These are phyloP conservation scores for Apiotrichum sp. DNA, from an alignment of 1,284 basidiomycete species.

Conservation along the genomic window DNA sequence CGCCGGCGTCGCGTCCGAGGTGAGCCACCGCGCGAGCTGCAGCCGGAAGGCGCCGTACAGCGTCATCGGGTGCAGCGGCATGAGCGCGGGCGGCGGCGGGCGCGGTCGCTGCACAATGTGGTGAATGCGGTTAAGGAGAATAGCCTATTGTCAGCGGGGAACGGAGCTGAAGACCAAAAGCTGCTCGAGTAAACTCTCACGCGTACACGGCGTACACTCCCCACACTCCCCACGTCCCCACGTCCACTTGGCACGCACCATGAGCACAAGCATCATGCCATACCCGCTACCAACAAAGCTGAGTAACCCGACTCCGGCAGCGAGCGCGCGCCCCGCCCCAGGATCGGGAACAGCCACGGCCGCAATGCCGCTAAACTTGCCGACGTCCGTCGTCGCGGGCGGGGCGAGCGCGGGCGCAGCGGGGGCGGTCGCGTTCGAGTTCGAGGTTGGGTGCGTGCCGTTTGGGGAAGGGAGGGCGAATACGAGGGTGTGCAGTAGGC, in stretches of 20 bases:
- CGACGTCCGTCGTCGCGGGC: too few species aligned
- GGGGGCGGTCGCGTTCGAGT: too few species aligned
- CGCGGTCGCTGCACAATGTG: constrained; percentile 40
- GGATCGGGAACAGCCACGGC: constrained; percentile 63
- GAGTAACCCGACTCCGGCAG: constrained; percentile 31
- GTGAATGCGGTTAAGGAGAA: constrained; percentile 44
- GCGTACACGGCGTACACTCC: constrained; percentile 7
- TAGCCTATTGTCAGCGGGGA: constrained; percentile 21
- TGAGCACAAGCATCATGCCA: constrained; percentile 37
- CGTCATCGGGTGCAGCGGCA: constrained; percentile 20
- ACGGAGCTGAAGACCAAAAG: background rate
- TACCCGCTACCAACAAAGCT: constrained; percentile 40
- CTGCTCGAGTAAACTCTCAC: too few species aligned
- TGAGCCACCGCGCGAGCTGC: constrained; percentile 19
- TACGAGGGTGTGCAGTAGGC: constrained; percentile 32
- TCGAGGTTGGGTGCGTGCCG: too few species aligned
- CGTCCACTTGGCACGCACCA: constrained; percentile 18
- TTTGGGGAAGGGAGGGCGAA: constrained; percentile 48
- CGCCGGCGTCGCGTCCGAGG: constrained; percentile 22
- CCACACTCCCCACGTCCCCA: too few species aligned
- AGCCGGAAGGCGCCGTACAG: constrained; percentile 2
- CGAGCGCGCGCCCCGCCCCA: constrained; percentile 29
- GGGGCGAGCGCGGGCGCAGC: too few species aligned
- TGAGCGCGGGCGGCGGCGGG: constrained; percentile 14
- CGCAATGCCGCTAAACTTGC: constrained; percentile 51